Evolutionary conservation across 257 asterid species (phyloP), one percentile per base, ranked within the genome.

Genomic region (Scutellaria barbata): DNA sequence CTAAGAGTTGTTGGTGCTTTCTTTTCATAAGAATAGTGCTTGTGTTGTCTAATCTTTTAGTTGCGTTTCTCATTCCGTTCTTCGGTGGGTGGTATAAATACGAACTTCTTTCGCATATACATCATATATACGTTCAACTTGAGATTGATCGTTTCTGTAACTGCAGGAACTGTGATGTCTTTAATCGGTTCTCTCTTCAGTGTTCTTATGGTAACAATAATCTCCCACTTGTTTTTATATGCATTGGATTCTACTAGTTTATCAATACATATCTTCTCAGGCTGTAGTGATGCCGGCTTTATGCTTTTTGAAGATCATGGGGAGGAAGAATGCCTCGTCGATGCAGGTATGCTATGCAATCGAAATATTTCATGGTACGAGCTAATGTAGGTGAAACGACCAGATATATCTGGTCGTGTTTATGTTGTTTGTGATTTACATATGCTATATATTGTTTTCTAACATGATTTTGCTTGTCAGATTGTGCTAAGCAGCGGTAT

Each of bases 111-210:
- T n/a, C n/a, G n/a, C n/a, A n/a, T n/a, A n/a, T n/a, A n/a, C n/a
- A n/a, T n/a, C n/a, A n/a, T n/a, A n/a, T n/a, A n/a, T n/a, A n/a
- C n/a, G n/a, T 57, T 10, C 64, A 33, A 58, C 25, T 13, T 35
- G 35, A 13, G 46, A 59, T 59, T 6, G 47, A 46, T 2, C 1
- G 12, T 2, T 45, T 9, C 12, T 37, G 9, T 9, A 13, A 25
- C 7, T 81, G 81, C 84, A 92, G 96, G 97, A 72, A 84, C 81
- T 16, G 84, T 93, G 83, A 88, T 93, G 96, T 86, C 97, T 62
- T 81, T 93, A 18, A 79, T 89, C 54, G 98, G 98, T 37, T 88
- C 97, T 13, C 94, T 93, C 70, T 80, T 87, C 61, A 90, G 98
- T 63, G 72, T 93, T 73, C 83, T 93, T 33, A 83, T 89, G 97